phyloP scores from a whole-genome alignment of 2,329 filamentous ascomycete genomes.

The Monosporascus sp. region DNA sequence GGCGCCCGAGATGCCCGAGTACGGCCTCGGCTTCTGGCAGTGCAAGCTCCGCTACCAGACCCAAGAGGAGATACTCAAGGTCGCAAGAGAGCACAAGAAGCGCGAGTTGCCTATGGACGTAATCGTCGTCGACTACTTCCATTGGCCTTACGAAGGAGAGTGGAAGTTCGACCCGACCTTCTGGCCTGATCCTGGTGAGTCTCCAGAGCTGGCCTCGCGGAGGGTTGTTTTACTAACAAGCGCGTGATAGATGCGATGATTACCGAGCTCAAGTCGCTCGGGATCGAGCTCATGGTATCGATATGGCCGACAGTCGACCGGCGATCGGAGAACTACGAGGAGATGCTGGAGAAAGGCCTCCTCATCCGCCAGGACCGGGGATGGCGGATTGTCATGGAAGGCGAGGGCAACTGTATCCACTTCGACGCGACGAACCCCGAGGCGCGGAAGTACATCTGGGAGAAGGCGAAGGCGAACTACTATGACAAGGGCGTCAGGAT shows the following conservation, averaged over 20 bases:
- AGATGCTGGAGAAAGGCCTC: conserved; percentile 57
- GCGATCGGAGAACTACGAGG: conserved; percentile 51
- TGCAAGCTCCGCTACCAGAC: conserved; percentile 62
- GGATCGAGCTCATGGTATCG: conserved; percentile 63
- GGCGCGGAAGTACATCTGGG: conserved; percentile 55
- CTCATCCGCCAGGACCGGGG: conserved; percentile 58
- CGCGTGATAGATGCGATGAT: conserved; percentile 51
- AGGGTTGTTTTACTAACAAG: no score
- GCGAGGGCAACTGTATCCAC: conserved; percentile 52
- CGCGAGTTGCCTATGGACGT: conserved; percentile 55
- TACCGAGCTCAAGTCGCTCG: conserved; percentile 50
- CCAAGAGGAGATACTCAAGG: conserved; percentile 55
- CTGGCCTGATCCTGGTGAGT: conserved; percentile 57
- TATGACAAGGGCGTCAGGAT: conserved; percentile 55
- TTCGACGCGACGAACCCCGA: conserved; percentile 60
- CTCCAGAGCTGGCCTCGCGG: no score
- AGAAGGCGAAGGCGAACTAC: conserved; percentile 54
- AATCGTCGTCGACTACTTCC: conserved; percentile 65
- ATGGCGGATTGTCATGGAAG: conserved; percentile 52
- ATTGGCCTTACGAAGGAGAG: conserved; percentile 62
- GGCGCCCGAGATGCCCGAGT: conserved; percentile 63
- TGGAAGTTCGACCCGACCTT: conserved; percentile 61
- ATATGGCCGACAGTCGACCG: conserved; percentile 64
- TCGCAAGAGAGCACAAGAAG: conserved; percentile 54
- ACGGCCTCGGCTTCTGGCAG: conserved; percentile 63